phyloP scores from a whole-genome alignment of 163 green algal genomes.

The Chloromonas sp. region DNA sequence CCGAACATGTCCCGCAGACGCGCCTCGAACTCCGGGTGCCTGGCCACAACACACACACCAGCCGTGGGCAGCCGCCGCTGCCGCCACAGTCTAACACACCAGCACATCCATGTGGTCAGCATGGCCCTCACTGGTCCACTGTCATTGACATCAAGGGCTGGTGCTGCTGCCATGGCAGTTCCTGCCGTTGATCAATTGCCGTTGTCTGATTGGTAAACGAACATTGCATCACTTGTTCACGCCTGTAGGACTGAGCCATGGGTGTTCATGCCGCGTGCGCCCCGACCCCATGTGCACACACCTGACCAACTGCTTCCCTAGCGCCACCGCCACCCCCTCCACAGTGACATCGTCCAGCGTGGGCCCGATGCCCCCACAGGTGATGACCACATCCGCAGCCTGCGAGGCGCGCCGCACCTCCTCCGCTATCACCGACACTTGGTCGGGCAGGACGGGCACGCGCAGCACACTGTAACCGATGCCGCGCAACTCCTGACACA shows the following conservation, averaged over 20 bases:
- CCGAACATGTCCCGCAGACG: constrained; percentile 38
- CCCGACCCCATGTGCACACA: constrained; percentile 1
- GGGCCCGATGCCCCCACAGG: constrained; percentile 68
- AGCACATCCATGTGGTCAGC: no score
- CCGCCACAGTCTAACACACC: no score
- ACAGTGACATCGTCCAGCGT: constrained; percentile 70
- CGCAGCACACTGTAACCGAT: constrained; percentile 8
- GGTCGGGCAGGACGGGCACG: constrained; percentile 52
- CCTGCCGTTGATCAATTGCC: no score
- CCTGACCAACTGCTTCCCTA: constrained; percentile 49
- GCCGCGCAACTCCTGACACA: constrained; percentile 11
- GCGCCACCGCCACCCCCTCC: constrained; percentile 51
- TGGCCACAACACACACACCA: constrained; percentile 6
- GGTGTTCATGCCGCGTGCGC: no score
- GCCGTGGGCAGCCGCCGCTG: not conserved
- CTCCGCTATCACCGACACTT: constrained; percentile 50
- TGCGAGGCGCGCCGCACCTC: constrained; percentile 42
- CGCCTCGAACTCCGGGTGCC: constrained; percentile 37
- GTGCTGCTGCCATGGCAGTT: no score
- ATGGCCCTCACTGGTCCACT: no score
- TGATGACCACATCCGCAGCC: constrained; percentile 56
- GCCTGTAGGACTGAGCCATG: no score
- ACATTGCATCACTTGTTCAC: no score
- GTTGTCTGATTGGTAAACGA: no score
- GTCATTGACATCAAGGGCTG: no score